Conservation (phyloP, 1,284 basidiomycete species). For the Taiwanofungus camphoratus region DNA sequence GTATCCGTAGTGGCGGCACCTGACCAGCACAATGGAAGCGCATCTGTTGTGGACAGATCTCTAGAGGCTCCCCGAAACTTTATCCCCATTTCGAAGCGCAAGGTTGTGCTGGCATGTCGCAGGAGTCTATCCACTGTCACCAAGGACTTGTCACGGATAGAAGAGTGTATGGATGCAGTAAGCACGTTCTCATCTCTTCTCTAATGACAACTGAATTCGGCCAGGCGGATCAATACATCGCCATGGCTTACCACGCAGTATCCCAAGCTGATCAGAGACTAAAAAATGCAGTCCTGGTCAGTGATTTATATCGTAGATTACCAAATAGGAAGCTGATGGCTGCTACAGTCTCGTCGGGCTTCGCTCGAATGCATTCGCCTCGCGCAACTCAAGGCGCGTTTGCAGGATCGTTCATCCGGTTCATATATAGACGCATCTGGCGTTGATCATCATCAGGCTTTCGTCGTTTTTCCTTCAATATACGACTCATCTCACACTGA, state of each 20-base stretch:
- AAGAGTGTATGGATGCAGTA: constrained; percentile 41
- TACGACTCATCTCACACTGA: not conserved
- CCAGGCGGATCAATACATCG: constrained; percentile 50
- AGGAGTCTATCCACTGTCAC: constrained; percentile 42
- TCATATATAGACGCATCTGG: constrained; percentile 10
- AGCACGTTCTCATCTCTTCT: constrained; percentile 6
- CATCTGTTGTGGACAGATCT: not conserved
- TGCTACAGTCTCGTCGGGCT: constrained; percentile 18
- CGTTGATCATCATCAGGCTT: constrained; percentile 13
- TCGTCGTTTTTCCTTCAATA: not conserved
- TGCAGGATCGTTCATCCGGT: constrained; percentile 4
- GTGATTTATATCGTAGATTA: constrained; percentile 14
- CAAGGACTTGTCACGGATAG: constrained; percentile 49
- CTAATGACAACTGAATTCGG: not conserved
- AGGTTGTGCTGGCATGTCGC: constrained; percentile 8
- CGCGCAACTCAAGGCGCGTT: constrained; percentile 12
- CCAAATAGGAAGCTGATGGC: constrained; percentile 1
- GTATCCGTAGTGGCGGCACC: constrained; percentile 4
- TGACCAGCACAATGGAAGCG: not conserved
- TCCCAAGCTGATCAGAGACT: constrained; percentile 38
- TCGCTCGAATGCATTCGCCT: constrained; percentile 18
- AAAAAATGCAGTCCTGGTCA: constrained; percentile 40
- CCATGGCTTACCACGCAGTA: constrained; percentile 45
- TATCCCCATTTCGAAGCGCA: not conserved
- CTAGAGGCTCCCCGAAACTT: not conserved